Evolutionary conservation across 1,284 basidiomycete species (phyloP).

Genomic region (Pholiota adiposa): DNA sequence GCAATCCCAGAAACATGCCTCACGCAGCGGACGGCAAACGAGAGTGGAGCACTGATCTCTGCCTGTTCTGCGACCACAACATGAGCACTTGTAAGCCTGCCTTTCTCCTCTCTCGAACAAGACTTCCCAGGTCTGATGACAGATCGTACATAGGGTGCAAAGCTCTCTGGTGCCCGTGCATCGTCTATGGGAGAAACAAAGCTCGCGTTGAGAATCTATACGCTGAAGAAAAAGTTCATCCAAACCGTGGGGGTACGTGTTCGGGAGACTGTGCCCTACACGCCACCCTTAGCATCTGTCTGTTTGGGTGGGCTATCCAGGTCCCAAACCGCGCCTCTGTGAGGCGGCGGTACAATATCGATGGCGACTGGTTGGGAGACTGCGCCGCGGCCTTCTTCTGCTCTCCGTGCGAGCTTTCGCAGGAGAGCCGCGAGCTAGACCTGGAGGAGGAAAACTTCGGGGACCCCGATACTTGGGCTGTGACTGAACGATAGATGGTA

Average conservation of each 20-base stretch:
- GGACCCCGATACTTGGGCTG: background rate
- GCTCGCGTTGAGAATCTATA: conserved; percentile 39
- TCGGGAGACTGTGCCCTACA: conserved; percentile 22
- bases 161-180: conserved; percentile 38
- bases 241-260: conserved; percentile 20
- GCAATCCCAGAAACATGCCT: conserved; percentile 14
- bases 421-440: conserved; percentile 24
- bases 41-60: conserved; percentile 21
- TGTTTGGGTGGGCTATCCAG: conserved; percentile 21
- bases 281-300: conserved; percentile 17
- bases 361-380: conserved; percentile 19
- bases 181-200: conserved; percentile 40
- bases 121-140: too few relatives aligned
- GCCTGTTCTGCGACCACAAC: conserved; percentile 21
- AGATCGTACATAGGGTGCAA: conserved; percentile 21
- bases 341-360: conserved; percentile 16
- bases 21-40: conserved; percentile 9
- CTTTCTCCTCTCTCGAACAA: background rate
- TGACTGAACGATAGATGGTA: background rate
- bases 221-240: conserved; percentile 33
- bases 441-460: conserved; percentile 17
- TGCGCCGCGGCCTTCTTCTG: conserved; percentile 22
- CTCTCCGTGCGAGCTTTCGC: conserved; percentile 20
- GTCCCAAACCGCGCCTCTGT: conserved; percentile 15
- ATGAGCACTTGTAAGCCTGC: conserved; percentile 14